Evolutionary conservation across 2,329 filamentous ascomycete genomes (phyloP), one percentile per base, ranked within the genome.

Genomic region (Microdochium trichocladiopsis): DNA sequence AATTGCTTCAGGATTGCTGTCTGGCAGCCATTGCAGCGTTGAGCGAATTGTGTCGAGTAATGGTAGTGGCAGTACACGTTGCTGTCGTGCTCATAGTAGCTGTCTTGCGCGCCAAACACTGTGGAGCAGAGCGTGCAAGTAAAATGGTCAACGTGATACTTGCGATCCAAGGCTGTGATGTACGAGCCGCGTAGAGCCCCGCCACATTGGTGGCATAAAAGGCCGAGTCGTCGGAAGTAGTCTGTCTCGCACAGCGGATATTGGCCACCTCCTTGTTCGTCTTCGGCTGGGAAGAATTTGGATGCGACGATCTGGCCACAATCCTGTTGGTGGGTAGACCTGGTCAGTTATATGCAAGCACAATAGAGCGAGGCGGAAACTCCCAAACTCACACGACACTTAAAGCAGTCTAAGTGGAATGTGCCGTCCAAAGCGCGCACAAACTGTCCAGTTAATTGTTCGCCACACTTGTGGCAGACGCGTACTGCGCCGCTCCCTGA

Each of bases 141-240:
- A 65, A 99, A 99, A 72, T 99, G 94, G 69, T 97, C 93, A 59
- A 99, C 95, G 70, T 96, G 94, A 70, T 99, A 99, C 74, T 99
- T 99, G 63, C 90, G 89, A 61, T 99, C 94, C 51, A 99, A 80
- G 3, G 94, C 94, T 16, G 94, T 99, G 65, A 99, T 99, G 72
- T 99, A 99, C 4, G 94, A 97, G 48, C 94, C 94, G 56, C 94
- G 87, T 21, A 99, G 80, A 48, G 94, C 94, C 54, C 91, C 90
- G 58, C 91, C 90, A 67, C 94, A 99, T 57, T 94, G 86, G 69
- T 88, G 88, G 69, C 94, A 99, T 45, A 99, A 79, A 47, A 99
- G 79, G 56, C 93, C 91, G 18, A 99, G 82, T 54, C 94, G 84
- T 61, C 91, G 83, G 70, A 99, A 99, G 70, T 99, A 99, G 71